Evolutionary conservation across 768 basidiomycete genomes (phyloP).

Genomic region (Phanerochaete carnosa): DNA sequence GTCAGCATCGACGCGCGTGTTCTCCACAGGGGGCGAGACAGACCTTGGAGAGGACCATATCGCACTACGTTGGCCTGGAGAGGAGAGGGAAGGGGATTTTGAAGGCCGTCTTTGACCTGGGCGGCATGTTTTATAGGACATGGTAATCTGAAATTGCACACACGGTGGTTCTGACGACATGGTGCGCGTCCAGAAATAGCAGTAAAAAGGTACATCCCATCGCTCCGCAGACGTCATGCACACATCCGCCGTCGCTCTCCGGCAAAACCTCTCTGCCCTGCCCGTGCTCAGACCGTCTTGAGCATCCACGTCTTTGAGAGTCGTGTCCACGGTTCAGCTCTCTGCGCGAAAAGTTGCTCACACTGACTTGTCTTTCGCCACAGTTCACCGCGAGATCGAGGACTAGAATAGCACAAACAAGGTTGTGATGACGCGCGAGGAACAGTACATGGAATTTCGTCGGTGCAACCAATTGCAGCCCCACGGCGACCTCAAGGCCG

Average conservation of each 20-base stretch:
- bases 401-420: background rate
- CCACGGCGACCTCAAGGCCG: background rate
- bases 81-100: background rate
- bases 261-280: background rate
- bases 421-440: background rate
- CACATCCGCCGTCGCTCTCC: background rate
- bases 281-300: background rate
- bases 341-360: background rate
- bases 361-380: background rate
- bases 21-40: background rate
- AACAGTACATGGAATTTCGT: background rate
- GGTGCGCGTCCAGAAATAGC: background rate
- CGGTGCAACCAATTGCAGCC: background rate
- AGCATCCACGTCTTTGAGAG: background rate
- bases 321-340: background rate
- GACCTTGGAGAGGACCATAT: slow-evolving; percentile 65
- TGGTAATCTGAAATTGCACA: background rate
- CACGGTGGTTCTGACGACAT: slow-evolving; percentile 4
- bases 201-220: background rate
- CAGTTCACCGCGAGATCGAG: background rate
- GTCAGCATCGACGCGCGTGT: background rate
- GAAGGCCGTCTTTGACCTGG: background rate
- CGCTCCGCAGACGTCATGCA: background rate
- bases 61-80: slow-evolving; percentile 8
- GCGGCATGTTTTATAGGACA: background rate